Conservation (phyloP, 2,329 filamentous ascomycete genomes). For the Colletotrichum melonis region DNA sequence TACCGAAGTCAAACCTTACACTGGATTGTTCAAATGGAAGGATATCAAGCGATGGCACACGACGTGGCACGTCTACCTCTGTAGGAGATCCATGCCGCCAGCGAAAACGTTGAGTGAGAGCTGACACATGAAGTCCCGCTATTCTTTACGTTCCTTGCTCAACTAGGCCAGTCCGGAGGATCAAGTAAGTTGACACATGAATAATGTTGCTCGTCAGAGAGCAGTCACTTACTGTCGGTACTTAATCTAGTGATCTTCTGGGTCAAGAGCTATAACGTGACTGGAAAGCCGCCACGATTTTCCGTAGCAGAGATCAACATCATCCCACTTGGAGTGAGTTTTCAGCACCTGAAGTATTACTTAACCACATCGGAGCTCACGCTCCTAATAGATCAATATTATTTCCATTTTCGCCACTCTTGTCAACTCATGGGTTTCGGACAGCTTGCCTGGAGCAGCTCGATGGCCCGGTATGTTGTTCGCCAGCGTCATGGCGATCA, state of each 20-base stretch:
- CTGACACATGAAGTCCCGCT: slow-evolving; percentile 36
- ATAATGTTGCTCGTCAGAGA: too few species aligned
- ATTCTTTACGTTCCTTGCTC: slow-evolving; percentile 38
- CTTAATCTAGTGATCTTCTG: slow-evolving; percentile 41
- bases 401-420: slow-evolving; percentile 39
- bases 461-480: slow-evolving; percentile 44
- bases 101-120: background rate
- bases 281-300: slow-evolving; percentile 37
- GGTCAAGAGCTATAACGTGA: slow-evolving; percentile 42
- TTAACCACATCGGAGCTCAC: background rate
- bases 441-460: slow-evolving; percentile 39
- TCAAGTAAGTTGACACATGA: slow-evolving; percentile 36
- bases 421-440: slow-evolving; percentile 41
- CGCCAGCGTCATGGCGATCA: slow-evolving; percentile 38
- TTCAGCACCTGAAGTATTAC: background rate
- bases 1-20: slow-evolving; percentile 38
- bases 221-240: too few species aligned
- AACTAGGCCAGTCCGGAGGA: slow-evolving; percentile 39
- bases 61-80: slow-evolving; percentile 44
- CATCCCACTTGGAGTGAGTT: slow-evolving; percentile 41
- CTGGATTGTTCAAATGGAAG: slow-evolving; percentile 44
- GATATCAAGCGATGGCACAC: slow-evolving; percentile 44
- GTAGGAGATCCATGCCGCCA: slow-evolving; percentile 17
- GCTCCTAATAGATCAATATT: slow-evolving; percentile 38
- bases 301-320: slow-evolving; percentile 43